Base-by-base conservation (phyloP, 2,329 filamentous ascomycete species). In the Neoarthrinium moseri region DNA sequence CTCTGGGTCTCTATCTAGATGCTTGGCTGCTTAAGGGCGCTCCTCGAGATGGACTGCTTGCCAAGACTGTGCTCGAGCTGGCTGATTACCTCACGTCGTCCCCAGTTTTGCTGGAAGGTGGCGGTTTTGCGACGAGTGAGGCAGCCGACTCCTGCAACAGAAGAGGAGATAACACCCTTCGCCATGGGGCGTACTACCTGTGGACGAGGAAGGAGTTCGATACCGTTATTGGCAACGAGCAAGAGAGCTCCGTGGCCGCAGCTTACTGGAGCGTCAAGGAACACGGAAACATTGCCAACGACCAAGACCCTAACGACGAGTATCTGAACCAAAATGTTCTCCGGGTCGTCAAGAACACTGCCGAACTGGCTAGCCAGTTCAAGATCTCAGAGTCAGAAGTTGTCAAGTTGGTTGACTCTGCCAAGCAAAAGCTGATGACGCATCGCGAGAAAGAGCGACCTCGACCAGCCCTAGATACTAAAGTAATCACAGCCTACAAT, bases 241-340 rank as follows among this genome's bases (percentile, higher is more conserved):
- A 84, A 32, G 82, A 87, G 48, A 84, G 84, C 18, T 80, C 84
- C 3, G 80, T 96, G 13, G 84, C 89, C 23, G 89, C 90, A 1
- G 83, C 83, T 4, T 89, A 96, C 65, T 97, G 89, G 82, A 87
- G 89, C 49, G 86, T 96, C 12, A 79, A 81, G 24, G 78, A 88
- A 32, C 84, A 95, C 55, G 94, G 94, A 35, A 97, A 99, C 58
- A 86, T 99, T 1, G 80, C 84, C 26, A 83, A 85, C 4, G 81
- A 86, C 45, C 83, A 92, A 56, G 94, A 99, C 60, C 86, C 89
- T 0, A 88, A 95, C 57, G 92, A 97, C 61, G 92, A 97, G 60
- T 92, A 97, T 49, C 86, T 95, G 59, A 91, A 92, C 57, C 90
- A 95, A 62, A 99, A 97, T 60, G 91, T 96, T 5, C 69, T 96